Evolutionary conservation across 352 stramenopile genomes (phyloP).

Genomic region (Peronosclerospora sorghi): DNA sequence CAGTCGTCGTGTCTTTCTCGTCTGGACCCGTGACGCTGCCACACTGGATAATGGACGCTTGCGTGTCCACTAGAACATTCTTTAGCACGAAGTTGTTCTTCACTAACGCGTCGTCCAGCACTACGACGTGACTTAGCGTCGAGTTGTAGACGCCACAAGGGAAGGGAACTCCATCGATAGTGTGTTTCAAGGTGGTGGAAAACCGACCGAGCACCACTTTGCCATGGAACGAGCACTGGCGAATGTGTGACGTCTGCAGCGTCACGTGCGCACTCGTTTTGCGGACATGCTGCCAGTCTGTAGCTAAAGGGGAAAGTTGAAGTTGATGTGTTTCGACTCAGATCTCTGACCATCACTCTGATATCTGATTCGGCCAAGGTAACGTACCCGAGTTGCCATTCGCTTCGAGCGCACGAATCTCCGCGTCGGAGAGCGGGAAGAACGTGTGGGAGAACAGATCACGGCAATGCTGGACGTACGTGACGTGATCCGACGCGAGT

Average conservation of each 20-base stretch:
- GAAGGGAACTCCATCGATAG: slow-evolving; percentile 47
- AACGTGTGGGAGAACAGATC: slow-evolving; percentile 10
- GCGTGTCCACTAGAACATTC: slow-evolving; percentile 32
- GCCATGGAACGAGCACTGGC: slow-evolving; percentile 60
- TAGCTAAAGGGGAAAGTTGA: slow-evolving; percentile 29
- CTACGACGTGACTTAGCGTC: slow-evolving; percentile 40
- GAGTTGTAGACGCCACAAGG: slow-evolving; percentile 54
- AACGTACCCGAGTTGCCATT: slow-evolving; percentile 52
- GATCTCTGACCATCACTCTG: background rate
- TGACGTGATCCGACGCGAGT: slow-evolving; percentile 20
- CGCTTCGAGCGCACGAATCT: slow-evolving; percentile 41
- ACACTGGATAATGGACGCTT: slow-evolving; percentile 52
- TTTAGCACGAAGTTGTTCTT: slow-evolving; percentile 50
- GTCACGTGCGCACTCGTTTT: slow-evolving; percentile 21
- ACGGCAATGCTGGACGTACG: slow-evolving; percentile 14
- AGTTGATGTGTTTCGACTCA: background rate
- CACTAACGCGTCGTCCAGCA: slow-evolving; percentile 72
- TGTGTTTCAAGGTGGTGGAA: slow-evolving; percentile 14
- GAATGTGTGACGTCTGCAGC: slow-evolving; percentile 32
- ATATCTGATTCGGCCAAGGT: slow-evolving; percentile 1
- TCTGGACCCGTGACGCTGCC: slow-evolving; percentile 36
- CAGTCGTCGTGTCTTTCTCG: background rate
- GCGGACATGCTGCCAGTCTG: slow-evolving; percentile 46
- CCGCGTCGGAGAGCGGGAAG: slow-evolving; percentile 30
- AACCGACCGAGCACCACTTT: slow-evolving; percentile 52